Evolutionary conservation across 2,329 filamentous ascomycete species (phyloP).

Genomic region (Dothistroma pini): DNA sequence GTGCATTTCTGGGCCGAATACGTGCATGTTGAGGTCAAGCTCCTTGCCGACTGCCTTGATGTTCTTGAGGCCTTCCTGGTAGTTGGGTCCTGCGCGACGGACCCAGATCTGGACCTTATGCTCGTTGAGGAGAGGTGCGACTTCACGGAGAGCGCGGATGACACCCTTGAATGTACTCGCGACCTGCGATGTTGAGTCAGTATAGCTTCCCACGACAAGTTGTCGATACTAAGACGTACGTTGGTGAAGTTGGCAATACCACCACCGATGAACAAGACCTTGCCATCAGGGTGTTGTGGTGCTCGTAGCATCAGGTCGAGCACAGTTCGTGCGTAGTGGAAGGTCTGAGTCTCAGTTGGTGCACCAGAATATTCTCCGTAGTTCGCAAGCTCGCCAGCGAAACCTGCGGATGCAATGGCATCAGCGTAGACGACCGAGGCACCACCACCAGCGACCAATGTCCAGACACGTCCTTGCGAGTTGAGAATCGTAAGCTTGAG

Average conservation of each 20-base stretch:
- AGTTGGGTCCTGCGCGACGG: slow-evolving; percentile 86
- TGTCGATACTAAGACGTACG: slow-evolving; percentile 43
- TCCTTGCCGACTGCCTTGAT: slow-evolving; percentile 96
- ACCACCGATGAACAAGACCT: slow-evolving; percentile 98
- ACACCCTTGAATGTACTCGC: slow-evolving; percentile 99
- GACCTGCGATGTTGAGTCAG: slow-evolving; percentile 43
- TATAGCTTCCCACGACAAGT: neutral
- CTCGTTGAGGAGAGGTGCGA: slow-evolving; percentile 78
- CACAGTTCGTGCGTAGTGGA: slow-evolving; percentile 97
- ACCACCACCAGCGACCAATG: slow-evolving; percentile 97
- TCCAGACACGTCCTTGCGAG: slow-evolving; percentile 89
- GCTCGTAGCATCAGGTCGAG: slow-evolving; percentile 96
- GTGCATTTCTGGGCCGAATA: slow-evolving; percentile 75
- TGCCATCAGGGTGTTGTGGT: slow-evolving; percentile 79
- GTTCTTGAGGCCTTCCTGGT: slow-evolving; percentile 99
- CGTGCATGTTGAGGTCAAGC: slow-evolving; percentile 93
- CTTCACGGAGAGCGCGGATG: slow-evolving; percentile 91
- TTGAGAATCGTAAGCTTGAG: slow-evolving; percentile 98
- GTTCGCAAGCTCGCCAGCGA: slow-evolving; percentile 95
- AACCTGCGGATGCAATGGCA: slow-evolving; percentile 93
- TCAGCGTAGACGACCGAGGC: slow-evolving; percentile 99
- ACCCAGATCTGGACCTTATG: slow-evolving; percentile 99
- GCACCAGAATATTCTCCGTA: slow-evolving; percentile 99
- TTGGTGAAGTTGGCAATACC: slow-evolving; percentile 99
- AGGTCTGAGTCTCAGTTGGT: slow-evolving; percentile 97